Evolutionary conservation across 2,329 filamentous ascomycete species (phyloP).

Genomic region (Fusarium dimerum): DNA sequence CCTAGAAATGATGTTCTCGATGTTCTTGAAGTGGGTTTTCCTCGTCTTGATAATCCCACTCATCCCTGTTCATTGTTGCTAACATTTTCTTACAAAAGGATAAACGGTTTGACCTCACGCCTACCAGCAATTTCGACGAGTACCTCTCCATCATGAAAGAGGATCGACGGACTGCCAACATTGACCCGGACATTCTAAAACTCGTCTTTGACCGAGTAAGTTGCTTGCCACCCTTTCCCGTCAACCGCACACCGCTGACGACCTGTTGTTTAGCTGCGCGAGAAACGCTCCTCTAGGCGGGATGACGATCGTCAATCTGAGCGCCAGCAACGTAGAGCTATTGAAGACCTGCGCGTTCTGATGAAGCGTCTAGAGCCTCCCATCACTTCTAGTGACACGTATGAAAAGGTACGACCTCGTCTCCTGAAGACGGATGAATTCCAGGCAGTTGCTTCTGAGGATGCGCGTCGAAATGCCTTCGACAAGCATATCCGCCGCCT

Average conservation of each 20-base stretch:
- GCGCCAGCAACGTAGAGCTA: slow-evolving; percentile 78
- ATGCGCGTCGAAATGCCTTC: slow-evolving; percentile 79
- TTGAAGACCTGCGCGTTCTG: slow-evolving; percentile 80
- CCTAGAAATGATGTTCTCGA: slow-evolving; percentile 83
- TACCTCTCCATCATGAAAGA: slow-evolving; percentile 80
- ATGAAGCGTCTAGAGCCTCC: slow-evolving; percentile 92
- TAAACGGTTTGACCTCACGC: slow-evolving; percentile 86
- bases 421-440: slow-evolving; percentile 84
- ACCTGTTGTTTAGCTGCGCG: slow-evolving; percentile 62
- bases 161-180: slow-evolving; percentile 85
- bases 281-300: slow-evolving; percentile 76
- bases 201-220: slow-evolving; percentile 81
- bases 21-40: slow-evolving; percentile 74
- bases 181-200: slow-evolving; percentile 76
- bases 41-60: background rate
- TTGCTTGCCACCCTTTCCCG: slow-evolving; percentile 8
- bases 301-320: slow-evolving; percentile 87
- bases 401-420: slow-evolving; percentile 81
- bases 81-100: slow-evolving; percentile 55
- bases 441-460: slow-evolving; percentile 78
- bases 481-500: slow-evolving; percentile 89
- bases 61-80: background rate
- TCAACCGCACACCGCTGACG: slow-evolving; percentile 3
- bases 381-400: slow-evolving; percentile 75
- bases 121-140: slow-evolving; percentile 84